Evolutionary conservation across 106 monocot species (phyloP).

Genomic region (Dioscorea alata): DNA sequence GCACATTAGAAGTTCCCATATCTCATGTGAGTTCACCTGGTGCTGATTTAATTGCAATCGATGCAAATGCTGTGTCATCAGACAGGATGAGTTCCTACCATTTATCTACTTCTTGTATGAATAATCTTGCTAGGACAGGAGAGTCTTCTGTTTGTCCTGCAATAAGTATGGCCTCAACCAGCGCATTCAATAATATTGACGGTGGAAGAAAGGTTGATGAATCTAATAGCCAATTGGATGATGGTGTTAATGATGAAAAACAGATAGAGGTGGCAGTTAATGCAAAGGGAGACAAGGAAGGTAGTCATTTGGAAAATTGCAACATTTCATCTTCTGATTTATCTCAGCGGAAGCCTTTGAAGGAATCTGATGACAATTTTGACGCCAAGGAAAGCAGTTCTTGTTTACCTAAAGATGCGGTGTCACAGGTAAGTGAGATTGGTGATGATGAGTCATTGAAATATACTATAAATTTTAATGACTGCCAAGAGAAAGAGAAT

Average conservation of each 20-base stretch:
- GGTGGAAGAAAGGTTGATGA: conserved; percentile 10
- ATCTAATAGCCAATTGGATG: conserved; percentile 15
- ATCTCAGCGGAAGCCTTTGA: conserved; percentile 2
- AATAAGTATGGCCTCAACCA: not conserved
- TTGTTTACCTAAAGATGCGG: not conserved
- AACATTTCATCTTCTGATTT: conserved; percentile 1
- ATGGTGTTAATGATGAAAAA: conserved; percentile 5
- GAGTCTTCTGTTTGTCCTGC: conserved; percentile 20
- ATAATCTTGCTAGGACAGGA: conserved; percentile 10
- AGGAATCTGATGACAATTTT: conserved; percentile 1
- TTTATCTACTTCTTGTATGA: conserved; percentile 15
- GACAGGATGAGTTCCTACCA: conserved; percentile 16
- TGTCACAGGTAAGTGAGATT: conserved; percentile 7
- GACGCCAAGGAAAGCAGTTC: conserved; percentile 10
- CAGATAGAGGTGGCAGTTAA: conserved; percentile 15
- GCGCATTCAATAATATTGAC: conserved; percentile 9
- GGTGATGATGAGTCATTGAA: not conserved
- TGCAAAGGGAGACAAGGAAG: conserved; percentile 4
- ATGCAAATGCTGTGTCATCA: conserved; percentile 11
- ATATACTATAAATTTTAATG: not conserved
- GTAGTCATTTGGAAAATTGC: conserved; percentile 8
- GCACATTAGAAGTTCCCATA: conserved; percentile 1
- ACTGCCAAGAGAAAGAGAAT: conserved; percentile 6
- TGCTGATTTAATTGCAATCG: conserved; percentile 2
- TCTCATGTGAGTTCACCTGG: not conserved